Evolutionary conservation across 805 yeast species (phyloP), one percentile per base, ranked within the genome.

Genomic region (Tetrapisispora namnaoensis): DNA sequence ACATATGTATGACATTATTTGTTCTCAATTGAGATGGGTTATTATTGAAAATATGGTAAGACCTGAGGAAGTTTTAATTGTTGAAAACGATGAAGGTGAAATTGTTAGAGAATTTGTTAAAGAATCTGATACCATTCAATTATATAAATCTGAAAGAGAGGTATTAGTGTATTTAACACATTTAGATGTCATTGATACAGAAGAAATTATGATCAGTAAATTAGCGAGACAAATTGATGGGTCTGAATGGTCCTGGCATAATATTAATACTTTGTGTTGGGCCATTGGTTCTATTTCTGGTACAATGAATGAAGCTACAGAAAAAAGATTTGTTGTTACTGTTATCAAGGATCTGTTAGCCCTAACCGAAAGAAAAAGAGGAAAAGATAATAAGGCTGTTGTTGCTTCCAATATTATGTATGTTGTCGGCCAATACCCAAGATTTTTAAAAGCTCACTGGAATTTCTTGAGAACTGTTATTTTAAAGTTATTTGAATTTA

Each of bases 401-500:
- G 98, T 93, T 49, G 99, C 99, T 10, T 93, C 98, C n/a, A 91
- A 93, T 66, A 93, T 93, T 63, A 93, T 93, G 99, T 93, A 93
- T 72, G 93, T 93, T 70, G 99, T 93, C 53, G 99, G 99, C 44
- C 99, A 93, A 71, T 93, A 93, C 65, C 99, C 99, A 47, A 76
- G 99, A 65, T 93, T 93, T 63, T 75, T 93, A 64, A 90, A 90
- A 60, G 98, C 98, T 9, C 99, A 93, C 66, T 93, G 99, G 99
- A 89, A 86, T 67, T 93, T 93, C 60, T 72, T 93, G 65, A 91
- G 90, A 67, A 93, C 98, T 0, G 99, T 93, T 41, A 91, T 93
- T 52, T 83, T 87, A 70, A 93, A 93, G 68, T 76, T 93, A 60
- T 93, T 93, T 68, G 99, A 93, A 68, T 93, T 93, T 63, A 93